Conservation (phyloP, 169 alveolate genomes). For the Cystoisospora suis region DNA sequence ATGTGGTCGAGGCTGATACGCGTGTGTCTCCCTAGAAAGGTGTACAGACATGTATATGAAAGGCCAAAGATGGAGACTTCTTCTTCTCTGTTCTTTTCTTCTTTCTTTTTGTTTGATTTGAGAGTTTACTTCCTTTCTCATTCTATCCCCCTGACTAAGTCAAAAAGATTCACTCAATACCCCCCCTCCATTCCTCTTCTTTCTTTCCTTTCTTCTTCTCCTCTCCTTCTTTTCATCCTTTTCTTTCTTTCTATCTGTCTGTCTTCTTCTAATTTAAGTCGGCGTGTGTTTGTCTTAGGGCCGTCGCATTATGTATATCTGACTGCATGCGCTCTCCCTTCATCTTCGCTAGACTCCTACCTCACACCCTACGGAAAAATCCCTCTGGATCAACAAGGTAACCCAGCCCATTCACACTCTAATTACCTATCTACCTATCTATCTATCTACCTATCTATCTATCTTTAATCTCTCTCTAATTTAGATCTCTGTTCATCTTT, state of each 20-base stretch:
- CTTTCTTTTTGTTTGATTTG: not conserved
- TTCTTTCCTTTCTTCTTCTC: not conserved
- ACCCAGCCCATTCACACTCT: too few species aligned
- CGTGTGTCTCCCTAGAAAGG: too few species aligned
- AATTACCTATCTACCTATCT: too few species aligned
- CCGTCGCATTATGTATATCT: slow-evolving; percentile 45
- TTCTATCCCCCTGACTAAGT: not conserved
- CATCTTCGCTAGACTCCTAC: not conserved
- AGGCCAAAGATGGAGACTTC: too few species aligned
- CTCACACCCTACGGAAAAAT: slow-evolving; percentile 39
- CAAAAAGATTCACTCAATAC: not conserved
- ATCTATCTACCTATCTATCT: too few species aligned
- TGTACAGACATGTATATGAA: too few species aligned
- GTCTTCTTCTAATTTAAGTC: not conserved
- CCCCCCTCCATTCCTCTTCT: not conserved
- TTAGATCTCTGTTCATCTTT: too few species aligned
- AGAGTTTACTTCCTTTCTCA: not conserved
- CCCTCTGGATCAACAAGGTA: slow-evolving; percentile 20
- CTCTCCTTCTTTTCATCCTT: not conserved
- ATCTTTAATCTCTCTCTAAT: too few species aligned
- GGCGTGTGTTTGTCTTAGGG: slow-evolving; percentile 42
- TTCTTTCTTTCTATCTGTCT: not conserved
- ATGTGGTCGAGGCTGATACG: too few species aligned
- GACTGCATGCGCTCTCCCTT: slow-evolving; percentile 44
- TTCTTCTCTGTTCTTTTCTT: not conserved